These are phyloP conservation scores for Rusavskia elegans DNA, from an alignment of 495 filamentous ascomycete genomes.

Conservation along the genomic window DNA sequence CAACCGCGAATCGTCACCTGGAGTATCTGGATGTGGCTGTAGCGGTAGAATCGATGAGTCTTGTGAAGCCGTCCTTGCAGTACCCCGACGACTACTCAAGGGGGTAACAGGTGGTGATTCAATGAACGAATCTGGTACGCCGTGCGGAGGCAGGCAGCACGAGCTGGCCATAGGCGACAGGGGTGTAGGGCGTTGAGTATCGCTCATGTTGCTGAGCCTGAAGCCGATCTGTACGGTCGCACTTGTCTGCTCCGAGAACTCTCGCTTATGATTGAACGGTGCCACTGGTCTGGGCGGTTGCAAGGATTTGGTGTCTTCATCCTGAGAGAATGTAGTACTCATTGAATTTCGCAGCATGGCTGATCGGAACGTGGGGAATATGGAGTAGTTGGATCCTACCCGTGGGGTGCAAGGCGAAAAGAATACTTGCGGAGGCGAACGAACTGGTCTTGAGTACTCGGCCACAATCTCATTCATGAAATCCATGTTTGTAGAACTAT, in stretches of 20 bases:
- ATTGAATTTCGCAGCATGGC: neutral
- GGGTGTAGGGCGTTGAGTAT: neutral
- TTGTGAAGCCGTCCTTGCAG: neutral
- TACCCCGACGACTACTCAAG: neutral
- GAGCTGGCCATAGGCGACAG: neutral
- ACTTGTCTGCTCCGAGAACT: conserved; percentile 18
- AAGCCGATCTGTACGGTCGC: conserved; percentile 26
- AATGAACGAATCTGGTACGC: neutral
- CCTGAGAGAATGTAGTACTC: conserved; percentile 8
- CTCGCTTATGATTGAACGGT: conserved; percentile 12
- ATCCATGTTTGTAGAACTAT: neutral
- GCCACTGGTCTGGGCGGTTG: conserved; percentile 6
- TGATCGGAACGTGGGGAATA: conserved; percentile 4
- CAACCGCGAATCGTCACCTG: neutral
- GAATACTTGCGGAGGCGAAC: neutral
- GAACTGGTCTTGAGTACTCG: neutral
- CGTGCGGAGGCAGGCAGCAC: neutral
- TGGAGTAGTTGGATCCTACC: conserved; percentile 5
- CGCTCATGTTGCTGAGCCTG: conserved; percentile 12
- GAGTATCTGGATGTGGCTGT: neutral
- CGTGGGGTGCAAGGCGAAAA: neutral
- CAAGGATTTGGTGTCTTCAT: neutral
- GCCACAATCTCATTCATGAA: neutral
- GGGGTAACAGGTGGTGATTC: neutral
- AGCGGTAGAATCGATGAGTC: neutral